These are phyloP conservation scores for Epichloe coenophiala DNA, from an alignment of 2,329 filamentous ascomycete genomes.

Conservation along the genomic window DNA sequence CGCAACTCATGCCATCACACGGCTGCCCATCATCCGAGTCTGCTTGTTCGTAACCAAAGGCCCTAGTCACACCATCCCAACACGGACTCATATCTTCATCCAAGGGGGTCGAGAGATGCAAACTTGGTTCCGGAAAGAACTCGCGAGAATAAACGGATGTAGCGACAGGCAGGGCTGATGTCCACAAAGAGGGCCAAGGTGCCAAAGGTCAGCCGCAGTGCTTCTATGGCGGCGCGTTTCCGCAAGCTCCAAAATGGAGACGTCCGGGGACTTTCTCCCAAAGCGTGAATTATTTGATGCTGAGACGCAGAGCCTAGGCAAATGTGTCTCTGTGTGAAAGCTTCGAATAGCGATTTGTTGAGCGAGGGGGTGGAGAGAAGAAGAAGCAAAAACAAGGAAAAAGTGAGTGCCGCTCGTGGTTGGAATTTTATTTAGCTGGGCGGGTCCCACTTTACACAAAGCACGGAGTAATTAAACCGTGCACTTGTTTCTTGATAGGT, in stretches of 20 bases:
- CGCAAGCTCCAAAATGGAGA: constrained; percentile 45
- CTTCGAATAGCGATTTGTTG: constrained; percentile 99
- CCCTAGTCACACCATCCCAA: constrained; percentile 12
- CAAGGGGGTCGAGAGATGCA: constrained; percentile 36
- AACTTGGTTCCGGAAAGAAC: constrained; percentile 18
- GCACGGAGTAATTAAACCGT: too few relatives aligned
- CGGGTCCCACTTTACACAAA: constrained; percentile 4
- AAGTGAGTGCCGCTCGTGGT: not conserved
- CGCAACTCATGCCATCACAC: constrained; percentile 33
- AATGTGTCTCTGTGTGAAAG: constrained; percentile 67
- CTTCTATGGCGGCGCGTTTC: constrained; percentile 99
- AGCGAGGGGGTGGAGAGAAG: constrained; percentile 60
- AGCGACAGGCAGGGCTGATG: constrained; percentile 29
- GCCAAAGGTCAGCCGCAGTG: constrained; percentile 76
- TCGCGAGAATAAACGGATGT: constrained; percentile 21
- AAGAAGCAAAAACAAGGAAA: constrained; percentile 15
- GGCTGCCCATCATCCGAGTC: constrained; percentile 29
- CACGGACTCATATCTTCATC: constrained; percentile 84
- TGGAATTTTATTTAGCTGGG: constrained; percentile 14
- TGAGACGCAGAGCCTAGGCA: constrained; percentile 18
- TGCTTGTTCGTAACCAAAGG: constrained; percentile 5
- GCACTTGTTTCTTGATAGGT: not conserved
- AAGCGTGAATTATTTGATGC: constrained; percentile 44
- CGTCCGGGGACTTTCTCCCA: constrained; percentile 99
- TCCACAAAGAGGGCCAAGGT: constrained; percentile 35